Evolutionary conservation across 768 basidiomycete species (phyloP).

Genomic region (Amanita rubescens): DNA sequence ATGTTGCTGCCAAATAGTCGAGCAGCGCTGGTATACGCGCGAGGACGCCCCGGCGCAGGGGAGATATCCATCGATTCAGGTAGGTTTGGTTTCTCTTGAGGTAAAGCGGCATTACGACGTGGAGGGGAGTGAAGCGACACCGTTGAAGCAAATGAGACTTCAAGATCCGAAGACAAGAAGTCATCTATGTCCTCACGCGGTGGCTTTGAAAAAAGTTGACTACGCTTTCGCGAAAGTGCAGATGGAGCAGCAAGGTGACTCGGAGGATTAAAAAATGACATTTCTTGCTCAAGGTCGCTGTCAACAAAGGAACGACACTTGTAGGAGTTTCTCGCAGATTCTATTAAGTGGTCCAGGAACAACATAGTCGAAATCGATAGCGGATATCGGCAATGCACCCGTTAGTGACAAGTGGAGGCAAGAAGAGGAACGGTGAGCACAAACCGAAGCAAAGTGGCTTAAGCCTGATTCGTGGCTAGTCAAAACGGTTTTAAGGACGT

Average conservation of each 20-base stretch:
- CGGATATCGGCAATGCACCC: conserved; percentile 12
- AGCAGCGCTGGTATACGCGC: conserved; percentile 57
- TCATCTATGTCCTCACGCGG: conserved; percentile 52
- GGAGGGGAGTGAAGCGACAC: conserved; percentile 75
- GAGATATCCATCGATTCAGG: conserved; percentile 79
- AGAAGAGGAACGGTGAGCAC: not conserved
- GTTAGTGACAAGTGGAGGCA: not conserved
- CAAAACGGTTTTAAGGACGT: not conserved
- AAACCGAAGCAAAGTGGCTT: conserved; percentile 3
- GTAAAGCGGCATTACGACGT: conserved; percentile 35
- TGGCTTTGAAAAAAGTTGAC: conserved; percentile 30
- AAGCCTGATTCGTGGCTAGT: conserved; percentile 4
- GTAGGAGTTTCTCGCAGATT: conserved; percentile 7
- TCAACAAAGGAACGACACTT: conserved; percentile 2
- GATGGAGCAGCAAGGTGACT: conserved; percentile 38
- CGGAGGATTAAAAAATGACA: conserved; percentile 47
- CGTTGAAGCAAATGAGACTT: conserved; percentile 76
- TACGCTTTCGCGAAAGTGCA: conserved; percentile 41
- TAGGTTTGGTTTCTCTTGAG: conserved; percentile 37
- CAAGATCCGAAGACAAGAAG: conserved; percentile 68
- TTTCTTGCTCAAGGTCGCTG: conserved; percentile 27
- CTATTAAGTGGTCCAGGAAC: conserved; percentile 34
- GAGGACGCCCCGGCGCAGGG: conserved; percentile 51
- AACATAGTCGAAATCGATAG: conserved; percentile 21
- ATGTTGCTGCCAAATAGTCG: conserved; percentile 70